Evolutionary conservation across 345 rosid species (phyloP), one percentile per base, ranked within the genome.

Genomic region (Eucalyptus tenuipes): DNA sequence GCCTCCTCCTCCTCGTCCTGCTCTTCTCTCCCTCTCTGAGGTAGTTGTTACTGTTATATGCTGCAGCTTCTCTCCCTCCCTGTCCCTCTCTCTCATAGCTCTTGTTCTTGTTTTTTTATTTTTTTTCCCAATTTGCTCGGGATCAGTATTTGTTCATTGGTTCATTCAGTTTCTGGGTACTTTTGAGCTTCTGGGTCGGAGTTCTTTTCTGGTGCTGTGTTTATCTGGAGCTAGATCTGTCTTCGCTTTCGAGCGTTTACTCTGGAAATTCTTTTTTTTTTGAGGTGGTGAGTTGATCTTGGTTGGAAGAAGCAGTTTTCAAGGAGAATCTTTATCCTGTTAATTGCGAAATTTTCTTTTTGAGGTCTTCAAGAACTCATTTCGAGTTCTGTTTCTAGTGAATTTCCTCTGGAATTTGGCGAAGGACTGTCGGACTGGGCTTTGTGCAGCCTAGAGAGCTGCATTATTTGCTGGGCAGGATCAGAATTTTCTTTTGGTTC

Each of bases 141-240:
- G 47, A 42, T 59, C 31, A 53, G 48, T 27, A 25, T 87, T 24
- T 16, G 10, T 44, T 44, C 75, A 61, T 84, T 88, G 49, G 47
- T 87, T 89, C 50, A 50, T 87, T 89, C 50, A 87, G 71, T 85
- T 86, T 64, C 92, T 81, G 89, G 87, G 75, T 53, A 71, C 82
- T 71, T 89, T 87, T 61, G 86, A 80, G 89, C 87, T 88, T 42
- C 33, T 89, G 79, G 85, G 75, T 87, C 59, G 88, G 89, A 61
- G 87, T 75, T 84, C 90, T 88, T 42, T 55, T 81, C 89, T 87
- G 91, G 87, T 88, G 31, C 44, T 79, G 49, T 89, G 68, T 75
- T 37, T 71, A 71, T 75, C 82, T 75, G 82, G 82, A 75, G 82
- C 82, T 88, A 42, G 68, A 59, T 37, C 84, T 66, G 8, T 47